Evolutionary conservation across 2,329 filamentous ascomycete species (phyloP).

Genomic region (Aureobasidium musti): DNA sequence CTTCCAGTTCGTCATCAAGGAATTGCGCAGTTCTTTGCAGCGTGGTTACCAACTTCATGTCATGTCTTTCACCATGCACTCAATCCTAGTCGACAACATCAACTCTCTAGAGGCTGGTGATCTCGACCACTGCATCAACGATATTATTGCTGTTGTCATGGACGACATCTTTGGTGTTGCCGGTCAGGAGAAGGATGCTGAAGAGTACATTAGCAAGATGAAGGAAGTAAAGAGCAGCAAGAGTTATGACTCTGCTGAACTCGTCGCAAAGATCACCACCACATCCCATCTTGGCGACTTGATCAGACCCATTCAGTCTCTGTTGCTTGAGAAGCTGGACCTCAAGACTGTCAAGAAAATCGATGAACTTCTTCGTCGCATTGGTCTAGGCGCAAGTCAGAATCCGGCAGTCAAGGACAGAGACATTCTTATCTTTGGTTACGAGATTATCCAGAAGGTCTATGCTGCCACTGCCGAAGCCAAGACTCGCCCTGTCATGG

Average conservation of each 20-base stretch:
- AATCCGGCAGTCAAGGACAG: constrained; percentile 77
- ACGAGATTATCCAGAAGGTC: constrained; percentile 86
- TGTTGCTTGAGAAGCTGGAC: constrained; percentile 82
- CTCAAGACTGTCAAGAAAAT: constrained; percentile 83
- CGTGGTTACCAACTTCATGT: constrained; percentile 93
- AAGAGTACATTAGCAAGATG: constrained; percentile 92
- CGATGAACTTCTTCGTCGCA: constrained; percentile 80
- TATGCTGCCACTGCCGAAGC: constrained; percentile 57
- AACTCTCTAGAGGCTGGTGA: constrained; percentile 77
- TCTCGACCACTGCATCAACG: constrained; percentile 80
- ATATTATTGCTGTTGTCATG: constrained; percentile 84
- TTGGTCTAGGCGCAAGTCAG: constrained; percentile 77
- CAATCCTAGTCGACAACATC: constrained; percentile 75
- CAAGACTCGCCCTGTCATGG: constrained; percentile 42
- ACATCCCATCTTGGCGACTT: constrained; percentile 72
- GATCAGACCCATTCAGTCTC: constrained; percentile 72
- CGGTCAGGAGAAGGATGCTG: constrained; percentile 94
- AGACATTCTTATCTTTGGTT: constrained; percentile 90
- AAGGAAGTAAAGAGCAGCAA: constrained; percentile 98
- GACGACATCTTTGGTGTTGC: constrained; percentile 94
- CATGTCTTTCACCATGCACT: constrained; percentile 91
- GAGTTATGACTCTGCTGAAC: constrained; percentile 95
- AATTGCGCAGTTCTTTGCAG: constrained; percentile 78
- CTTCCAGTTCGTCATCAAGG: constrained; percentile 91
- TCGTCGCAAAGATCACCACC: constrained; percentile 81